Evolutionary conservation across 1,284 basidiomycete genomes (phyloP).

Genomic region (Omphalotus olearius): DNA sequence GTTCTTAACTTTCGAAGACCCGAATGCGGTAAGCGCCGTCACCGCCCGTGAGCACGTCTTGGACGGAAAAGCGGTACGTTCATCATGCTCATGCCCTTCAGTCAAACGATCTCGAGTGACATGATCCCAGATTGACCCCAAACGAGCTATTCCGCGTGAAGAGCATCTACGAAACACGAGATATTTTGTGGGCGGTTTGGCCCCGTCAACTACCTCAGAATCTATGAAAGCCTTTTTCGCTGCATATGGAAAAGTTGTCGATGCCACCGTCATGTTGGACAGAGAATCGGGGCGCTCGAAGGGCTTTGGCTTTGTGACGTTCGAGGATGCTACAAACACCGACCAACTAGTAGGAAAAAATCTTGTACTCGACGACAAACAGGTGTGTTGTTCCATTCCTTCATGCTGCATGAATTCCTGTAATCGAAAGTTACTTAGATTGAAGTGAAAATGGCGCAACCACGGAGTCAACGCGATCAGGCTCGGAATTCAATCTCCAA

Average conservation of each 20-base stretch:
- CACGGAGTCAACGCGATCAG: conserved; percentile 64
- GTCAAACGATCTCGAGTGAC: background rate
- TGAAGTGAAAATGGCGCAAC: conserved; percentile 84
- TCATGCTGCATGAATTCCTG: background rate
- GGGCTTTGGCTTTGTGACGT: conserved; percentile 93
- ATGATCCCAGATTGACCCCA: conserved; percentile 80
- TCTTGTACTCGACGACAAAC: conserved; percentile 74
- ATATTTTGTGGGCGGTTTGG: conserved; percentile 87
- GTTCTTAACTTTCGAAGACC: conserved; percentile 89
- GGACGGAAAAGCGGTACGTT: conserved; percentile 81
- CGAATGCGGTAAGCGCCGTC: conserved; percentile 77
- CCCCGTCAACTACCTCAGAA: conserved; percentile 75
- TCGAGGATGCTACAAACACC: conserved; percentile 72
- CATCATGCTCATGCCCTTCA: background rate
- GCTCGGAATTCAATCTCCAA: conserved; percentile 25
- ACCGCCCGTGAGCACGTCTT: conserved; percentile 82
- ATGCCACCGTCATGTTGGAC: conserved; percentile 93
- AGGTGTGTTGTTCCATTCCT: conserved; percentile 37
- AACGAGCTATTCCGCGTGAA: conserved; percentile 88
- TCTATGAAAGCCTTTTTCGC: conserved; percentile 78
- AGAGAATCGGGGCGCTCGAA: conserved; percentile 87
- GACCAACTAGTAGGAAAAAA: conserved; percentile 69
- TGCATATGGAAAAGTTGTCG: conserved; percentile 78
- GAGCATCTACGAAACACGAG: conserved; percentile 81
- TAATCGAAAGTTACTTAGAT: conserved; percentile 45